Evolutionary conservation across 805 yeast species (phyloP).

Genomic region (Dipodascopsis tothii): DNA sequence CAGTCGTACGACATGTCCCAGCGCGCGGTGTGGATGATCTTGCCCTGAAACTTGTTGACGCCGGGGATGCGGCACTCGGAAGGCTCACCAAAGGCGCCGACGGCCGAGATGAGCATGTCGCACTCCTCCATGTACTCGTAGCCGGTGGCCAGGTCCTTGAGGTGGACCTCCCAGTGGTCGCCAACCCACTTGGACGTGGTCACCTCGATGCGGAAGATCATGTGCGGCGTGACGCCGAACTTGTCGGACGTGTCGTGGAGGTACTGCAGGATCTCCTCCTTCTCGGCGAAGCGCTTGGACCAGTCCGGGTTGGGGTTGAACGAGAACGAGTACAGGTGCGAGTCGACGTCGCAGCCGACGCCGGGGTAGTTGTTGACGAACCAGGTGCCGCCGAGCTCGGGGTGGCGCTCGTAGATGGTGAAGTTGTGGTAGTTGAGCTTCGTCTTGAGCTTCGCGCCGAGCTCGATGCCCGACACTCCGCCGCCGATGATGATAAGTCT

Average conservation of each 20-base stretch:
- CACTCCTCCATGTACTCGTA: slow-evolving; percentile 4
- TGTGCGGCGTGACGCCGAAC: slow-evolving; percentile 23
- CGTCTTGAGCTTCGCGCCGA: slow-evolving; percentile 24
- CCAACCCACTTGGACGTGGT: slow-evolving; percentile 22
- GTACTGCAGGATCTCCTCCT: slow-evolving; percentile 25
- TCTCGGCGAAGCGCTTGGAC: slow-evolving; percentile 25
- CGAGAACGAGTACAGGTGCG: slow-evolving; percentile 24
- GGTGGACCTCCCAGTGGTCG: slow-evolving; percentile 18
- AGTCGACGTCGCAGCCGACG: slow-evolving; percentile 20
- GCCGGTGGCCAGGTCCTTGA: slow-evolving; percentile 9
- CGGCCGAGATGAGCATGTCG: slow-evolving; percentile 6
- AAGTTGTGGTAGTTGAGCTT: slow-evolving; percentile 25
- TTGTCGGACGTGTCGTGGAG: slow-evolving; percentile 25
- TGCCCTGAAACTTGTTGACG: slow-evolving; percentile 27
- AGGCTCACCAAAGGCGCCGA: slow-evolving; percentile 27
- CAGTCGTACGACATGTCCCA: slow-evolving; percentile 29
- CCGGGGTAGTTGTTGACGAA: slow-evolving; percentile 27
- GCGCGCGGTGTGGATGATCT: slow-evolving; percentile 29
- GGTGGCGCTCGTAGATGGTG: slow-evolving; percentile 27
- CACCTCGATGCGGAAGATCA: slow-evolving; percentile 21
- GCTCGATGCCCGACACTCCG: slow-evolving; percentile 27
- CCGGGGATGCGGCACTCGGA: slow-evolving; percentile 29
- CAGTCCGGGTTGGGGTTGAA: slow-evolving; percentile 29
- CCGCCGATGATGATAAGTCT: slow-evolving; percentile 29
- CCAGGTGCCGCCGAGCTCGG: slow-evolving; percentile 30